Percentiles rank a stretch among this genome's conserved stretches.
Evolutionary conservation across 208 protist species (phyloP).

Genomic region (Leishmania arabica): DNA sequence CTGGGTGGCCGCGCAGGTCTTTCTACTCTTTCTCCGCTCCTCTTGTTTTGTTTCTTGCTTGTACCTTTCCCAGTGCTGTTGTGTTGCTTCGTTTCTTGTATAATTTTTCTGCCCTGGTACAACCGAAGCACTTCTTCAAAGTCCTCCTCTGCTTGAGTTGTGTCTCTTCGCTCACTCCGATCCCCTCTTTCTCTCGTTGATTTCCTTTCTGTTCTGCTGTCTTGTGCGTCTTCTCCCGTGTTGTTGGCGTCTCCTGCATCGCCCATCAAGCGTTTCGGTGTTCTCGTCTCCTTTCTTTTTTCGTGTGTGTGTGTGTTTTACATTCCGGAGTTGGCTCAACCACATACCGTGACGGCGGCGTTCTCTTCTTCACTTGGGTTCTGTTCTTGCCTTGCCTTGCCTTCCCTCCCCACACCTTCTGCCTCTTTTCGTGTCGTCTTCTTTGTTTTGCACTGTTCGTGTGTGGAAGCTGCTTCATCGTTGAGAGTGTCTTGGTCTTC

Average conservation of each 20-base stretch:
- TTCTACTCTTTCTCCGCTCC: neutral
- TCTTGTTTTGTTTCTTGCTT: neutral
- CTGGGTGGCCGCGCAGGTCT: neutral
- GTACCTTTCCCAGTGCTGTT: neutral
- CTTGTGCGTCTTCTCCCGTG: neutral
- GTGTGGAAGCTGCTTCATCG: neutral
- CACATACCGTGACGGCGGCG: no score
- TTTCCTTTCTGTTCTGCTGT: neutral
- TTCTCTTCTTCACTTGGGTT: neutral
- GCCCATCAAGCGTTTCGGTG: neutral
- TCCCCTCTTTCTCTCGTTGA: neutral
- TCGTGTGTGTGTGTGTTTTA: neutral
- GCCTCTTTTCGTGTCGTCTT: neutral
- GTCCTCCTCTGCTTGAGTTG: neutral
- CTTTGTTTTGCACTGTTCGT: neutral
- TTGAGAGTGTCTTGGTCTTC: no score
- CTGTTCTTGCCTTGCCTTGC: neutral
- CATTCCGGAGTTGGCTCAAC: no score
- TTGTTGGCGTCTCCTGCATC: neutral
- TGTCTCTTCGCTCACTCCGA: neutral
- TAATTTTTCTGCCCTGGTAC: neutral
- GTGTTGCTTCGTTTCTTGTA: neutral
- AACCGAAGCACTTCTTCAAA: neutral
- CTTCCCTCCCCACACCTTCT: neutral
- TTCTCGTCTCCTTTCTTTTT: conserved; percentile 4